Conservation (phyloP, 768 basidiomycete genomes). For the Paxillus ammoniavirescens region DNA sequence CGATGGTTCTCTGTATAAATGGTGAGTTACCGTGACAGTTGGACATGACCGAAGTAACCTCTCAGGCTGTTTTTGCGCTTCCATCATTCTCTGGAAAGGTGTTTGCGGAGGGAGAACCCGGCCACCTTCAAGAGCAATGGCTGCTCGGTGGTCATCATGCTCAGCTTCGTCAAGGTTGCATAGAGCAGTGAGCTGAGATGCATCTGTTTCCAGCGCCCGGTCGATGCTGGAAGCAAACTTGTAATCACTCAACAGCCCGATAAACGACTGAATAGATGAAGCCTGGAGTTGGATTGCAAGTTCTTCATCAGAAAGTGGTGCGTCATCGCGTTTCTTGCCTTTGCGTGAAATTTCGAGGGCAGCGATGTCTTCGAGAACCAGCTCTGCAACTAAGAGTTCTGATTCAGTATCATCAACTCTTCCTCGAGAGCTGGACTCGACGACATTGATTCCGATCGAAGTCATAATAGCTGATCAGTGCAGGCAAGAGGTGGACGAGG, state of each 20-base stretch:
- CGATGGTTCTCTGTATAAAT: slow-evolving; percentile 1
- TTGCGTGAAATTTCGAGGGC: slow-evolving; percentile 35
- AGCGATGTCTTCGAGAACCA: slow-evolving; percentile 42
- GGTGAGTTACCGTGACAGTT: slow-evolving; percentile 1
- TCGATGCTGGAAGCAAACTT: slow-evolving; percentile 43
- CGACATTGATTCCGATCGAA: slow-evolving; percentile 7
- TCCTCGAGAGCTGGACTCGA: slow-evolving; percentile 10
- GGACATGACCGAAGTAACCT: slow-evolving; percentile 3
- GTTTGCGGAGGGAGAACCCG: slow-evolving; percentile 18
- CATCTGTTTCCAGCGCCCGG: slow-evolving; percentile 38
- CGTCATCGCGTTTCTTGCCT: slow-evolving; percentile 34
- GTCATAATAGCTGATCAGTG: background rate
- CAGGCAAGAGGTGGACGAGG: no score
- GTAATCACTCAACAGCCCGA: slow-evolving; percentile 35
- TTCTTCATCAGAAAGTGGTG: slow-evolving; percentile 41
- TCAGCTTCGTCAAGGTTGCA: slow-evolving; percentile 36
- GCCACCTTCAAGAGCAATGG: slow-evolving; percentile 36
- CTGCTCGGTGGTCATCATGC: slow-evolving; percentile 41
- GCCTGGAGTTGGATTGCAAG: slow-evolving; percentile 43
- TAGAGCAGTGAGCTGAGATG: slow-evolving; percentile 29
- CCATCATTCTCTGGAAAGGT: slow-evolving; percentile 11
- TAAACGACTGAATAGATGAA: slow-evolving; percentile 31
- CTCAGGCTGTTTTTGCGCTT: background rate
- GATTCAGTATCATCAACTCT: slow-evolving; percentile 32
- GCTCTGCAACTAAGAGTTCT: slow-evolving; percentile 39